Evolutionary conservation across 345 rosid species (phyloP).

Genomic region (Garcia nutans): DNA sequence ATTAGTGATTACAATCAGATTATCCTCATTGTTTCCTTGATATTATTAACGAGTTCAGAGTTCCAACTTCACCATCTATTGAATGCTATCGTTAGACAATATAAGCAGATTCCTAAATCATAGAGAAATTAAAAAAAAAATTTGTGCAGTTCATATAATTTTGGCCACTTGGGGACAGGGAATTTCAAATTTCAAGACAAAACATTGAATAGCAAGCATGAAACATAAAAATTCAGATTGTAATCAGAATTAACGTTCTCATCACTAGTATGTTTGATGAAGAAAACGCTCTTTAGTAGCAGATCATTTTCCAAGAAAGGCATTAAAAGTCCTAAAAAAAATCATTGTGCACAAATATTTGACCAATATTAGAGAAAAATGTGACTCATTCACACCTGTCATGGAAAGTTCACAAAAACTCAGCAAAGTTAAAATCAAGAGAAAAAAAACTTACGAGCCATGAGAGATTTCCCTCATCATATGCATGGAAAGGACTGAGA

Average conservation of each 20-base stretch:
- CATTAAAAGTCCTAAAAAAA: background rate
- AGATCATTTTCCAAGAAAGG: background rate
- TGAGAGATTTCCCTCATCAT: conserved; percentile 69
- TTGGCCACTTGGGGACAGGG: background rate
- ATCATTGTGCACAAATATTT: background rate
- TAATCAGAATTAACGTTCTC: background rate
- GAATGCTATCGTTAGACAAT: background rate
- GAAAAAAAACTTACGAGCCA: conserved; percentile 49
- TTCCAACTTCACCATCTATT: background rate
- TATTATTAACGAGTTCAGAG: background rate
- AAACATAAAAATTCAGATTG: background rate
- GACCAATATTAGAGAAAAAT: background rate
- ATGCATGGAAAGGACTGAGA: conserved; percentile 67
- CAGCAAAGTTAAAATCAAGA: background rate
- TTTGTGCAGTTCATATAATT: background rate
- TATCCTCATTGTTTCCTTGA: background rate
- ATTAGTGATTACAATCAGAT: background rate
- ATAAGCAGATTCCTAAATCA: background rate
- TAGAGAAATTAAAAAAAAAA: background rate
- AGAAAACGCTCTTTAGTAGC: too few species aligned
- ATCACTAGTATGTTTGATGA: background rate
- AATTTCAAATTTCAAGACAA: background rate
- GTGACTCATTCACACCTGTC: background rate
- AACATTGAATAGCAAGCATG: background rate
- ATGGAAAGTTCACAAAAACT: background rate